These are phyloP conservation scores for Debaryomyces coudertii DNA, from an alignment of 1,139 yeast genomes.

Conservation along the genomic window DNA sequence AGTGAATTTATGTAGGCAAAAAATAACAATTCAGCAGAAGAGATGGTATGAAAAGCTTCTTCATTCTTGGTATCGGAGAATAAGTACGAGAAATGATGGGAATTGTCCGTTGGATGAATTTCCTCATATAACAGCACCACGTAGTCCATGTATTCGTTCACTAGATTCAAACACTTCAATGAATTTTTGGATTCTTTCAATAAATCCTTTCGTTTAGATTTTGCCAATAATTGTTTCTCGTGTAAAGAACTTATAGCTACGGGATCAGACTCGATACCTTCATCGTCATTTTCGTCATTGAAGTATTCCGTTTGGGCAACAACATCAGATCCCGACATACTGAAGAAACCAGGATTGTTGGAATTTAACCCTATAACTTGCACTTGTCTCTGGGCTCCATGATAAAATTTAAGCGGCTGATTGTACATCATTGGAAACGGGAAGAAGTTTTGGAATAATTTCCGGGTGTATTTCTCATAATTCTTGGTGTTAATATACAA, in stretches of 20 bases:
- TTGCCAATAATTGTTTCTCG: slow-evolving; percentile 47
- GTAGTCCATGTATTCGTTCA: slow-evolving; percentile 36
- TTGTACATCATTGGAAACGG: slow-evolving; percentile 90
- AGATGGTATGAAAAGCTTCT: background rate
- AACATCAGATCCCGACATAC: slow-evolving; percentile 21
- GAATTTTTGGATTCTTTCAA: slow-evolving; percentile 55
- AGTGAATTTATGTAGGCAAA: slow-evolving; percentile 44
- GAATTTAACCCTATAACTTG: slow-evolving; percentile 40
- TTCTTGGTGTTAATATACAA: slow-evolving; percentile 62
- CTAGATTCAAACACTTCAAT: slow-evolving; percentile 50
- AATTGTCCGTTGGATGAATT: slow-evolving; percentile 12
- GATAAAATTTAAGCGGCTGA: slow-evolving; percentile 61
- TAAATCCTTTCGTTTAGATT: slow-evolving; percentile 44
- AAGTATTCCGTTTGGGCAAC: slow-evolving; percentile 34
- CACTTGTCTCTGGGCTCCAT: slow-evolving; percentile 52
- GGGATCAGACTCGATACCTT: slow-evolving; percentile 30
- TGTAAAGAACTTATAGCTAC: slow-evolving; percentile 57
- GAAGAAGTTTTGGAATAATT: slow-evolving; percentile 56
- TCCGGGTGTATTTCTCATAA: slow-evolving; percentile 67
- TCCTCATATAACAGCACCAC: slow-evolving; percentile 26
- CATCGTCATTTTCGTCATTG: slow-evolving; percentile 25
- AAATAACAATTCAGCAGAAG: slow-evolving; percentile 29
- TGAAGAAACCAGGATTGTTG: slow-evolving; percentile 35
- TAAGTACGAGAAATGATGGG: background rate
- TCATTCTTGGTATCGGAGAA: background rate